These are phyloP conservation scores for Annulohypoxylon nitens DNA, from an alignment of 495 filamentous ascomycete genomes.

Conservation along the genomic window DNA sequence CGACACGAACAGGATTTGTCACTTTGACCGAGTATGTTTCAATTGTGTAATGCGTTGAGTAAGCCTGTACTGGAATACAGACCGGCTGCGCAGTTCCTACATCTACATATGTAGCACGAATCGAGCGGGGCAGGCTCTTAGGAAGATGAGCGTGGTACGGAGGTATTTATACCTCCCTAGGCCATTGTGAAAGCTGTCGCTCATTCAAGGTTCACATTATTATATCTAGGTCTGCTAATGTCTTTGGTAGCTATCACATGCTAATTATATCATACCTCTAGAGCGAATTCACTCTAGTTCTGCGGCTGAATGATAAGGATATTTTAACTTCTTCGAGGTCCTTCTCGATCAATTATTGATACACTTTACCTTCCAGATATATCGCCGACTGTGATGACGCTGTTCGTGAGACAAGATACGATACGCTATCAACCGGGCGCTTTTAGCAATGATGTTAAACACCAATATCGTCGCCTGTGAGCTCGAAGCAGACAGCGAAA, in stretches of 20 bases:
- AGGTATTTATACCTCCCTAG: neutral
- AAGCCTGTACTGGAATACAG: neutral
- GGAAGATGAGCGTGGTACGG: neutral
- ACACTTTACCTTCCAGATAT: neutral
- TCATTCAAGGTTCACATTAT: too few relatives aligned
- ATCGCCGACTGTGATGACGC: neutral
- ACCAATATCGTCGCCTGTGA: neutral
- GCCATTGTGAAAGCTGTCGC: too few relatives aligned
- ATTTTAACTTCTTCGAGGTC: neutral
- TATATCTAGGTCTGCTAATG: neutral
- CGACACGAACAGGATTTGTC: neutral
- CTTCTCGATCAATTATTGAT: neutral
- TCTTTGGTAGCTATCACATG: neutral
- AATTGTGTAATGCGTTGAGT: neutral
- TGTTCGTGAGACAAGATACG: neutral
- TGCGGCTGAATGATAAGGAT: neutral
- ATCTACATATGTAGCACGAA: neutral
- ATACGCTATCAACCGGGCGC: neutral
- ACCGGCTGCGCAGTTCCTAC: neutral
- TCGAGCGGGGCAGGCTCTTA: neutral
- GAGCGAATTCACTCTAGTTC: conserved; percentile 1
- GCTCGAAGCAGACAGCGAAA: neutral
- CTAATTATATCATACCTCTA: neutral
- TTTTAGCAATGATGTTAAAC: neutral
- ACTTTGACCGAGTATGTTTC: conserved; percentile 9